Evolutionary conservation across 768 basidiomycete genomes (phyloP).

Genomic region (Tubosaeta brunneosetosa): DNA sequence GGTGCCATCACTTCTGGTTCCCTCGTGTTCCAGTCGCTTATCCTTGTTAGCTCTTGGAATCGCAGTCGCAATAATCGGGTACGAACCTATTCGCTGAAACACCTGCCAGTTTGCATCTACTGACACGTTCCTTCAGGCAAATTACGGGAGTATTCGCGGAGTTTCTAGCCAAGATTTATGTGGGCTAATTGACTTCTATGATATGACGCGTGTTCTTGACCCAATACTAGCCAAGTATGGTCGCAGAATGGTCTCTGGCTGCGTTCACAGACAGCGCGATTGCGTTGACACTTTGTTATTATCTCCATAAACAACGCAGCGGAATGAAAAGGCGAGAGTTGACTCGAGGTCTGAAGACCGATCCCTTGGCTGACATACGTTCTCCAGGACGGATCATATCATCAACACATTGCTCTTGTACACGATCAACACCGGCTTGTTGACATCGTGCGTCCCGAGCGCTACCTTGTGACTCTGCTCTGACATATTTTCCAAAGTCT

Average conservation of each 20-base stretch:
- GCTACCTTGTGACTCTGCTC: not conserved
- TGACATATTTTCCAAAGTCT: not conserved
- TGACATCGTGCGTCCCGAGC: slow-evolving; percentile 8
- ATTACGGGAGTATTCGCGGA: not conserved
- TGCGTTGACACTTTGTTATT: slow-evolving; percentile 9
- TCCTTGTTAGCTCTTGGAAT: slow-evolving; percentile 9
- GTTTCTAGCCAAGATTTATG: slow-evolving; percentile 1
- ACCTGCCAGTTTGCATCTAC: not conserved
- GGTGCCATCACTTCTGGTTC: not conserved
- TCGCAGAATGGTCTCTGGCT: slow-evolving; percentile 12
- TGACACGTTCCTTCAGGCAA: slow-evolving; percentile 3
- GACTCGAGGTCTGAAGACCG: not conserved
- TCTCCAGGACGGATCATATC: slow-evolving; percentile 11
- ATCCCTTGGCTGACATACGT: too few relatives aligned
- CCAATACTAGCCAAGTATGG: slow-evolving; percentile 9
- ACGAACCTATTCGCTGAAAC: not conserved
- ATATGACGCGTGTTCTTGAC: not conserved
- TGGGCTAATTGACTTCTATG: not conserved
- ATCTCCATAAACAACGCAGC: slow-evolving; percentile 8
- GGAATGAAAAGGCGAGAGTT: slow-evolving; percentile 5
- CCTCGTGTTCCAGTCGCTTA: not conserved
- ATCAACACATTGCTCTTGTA: slow-evolving; percentile 17
- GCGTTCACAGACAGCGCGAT: slow-evolving; percentile 6
- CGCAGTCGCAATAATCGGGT: slow-evolving; percentile 1
- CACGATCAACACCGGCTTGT: slow-evolving; percentile 13